These are phyloP conservation scores for Lipomyces sp. DNA, from an alignment of 805 yeast species.

Conservation along the genomic window DNA sequence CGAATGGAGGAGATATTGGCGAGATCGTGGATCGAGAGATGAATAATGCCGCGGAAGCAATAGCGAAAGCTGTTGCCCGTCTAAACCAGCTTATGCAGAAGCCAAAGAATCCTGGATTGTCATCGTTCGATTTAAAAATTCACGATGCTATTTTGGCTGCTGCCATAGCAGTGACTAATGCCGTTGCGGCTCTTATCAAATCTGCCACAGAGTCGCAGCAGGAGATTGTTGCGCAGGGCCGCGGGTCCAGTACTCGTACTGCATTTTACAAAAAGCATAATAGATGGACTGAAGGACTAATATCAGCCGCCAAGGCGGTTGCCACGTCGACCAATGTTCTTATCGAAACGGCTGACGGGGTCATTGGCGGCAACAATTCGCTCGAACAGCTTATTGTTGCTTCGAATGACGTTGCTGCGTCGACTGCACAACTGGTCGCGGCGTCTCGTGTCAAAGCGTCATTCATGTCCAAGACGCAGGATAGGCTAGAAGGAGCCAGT, in stretches of 20 bases:
- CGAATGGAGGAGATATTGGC: slow-evolving; percentile 59
- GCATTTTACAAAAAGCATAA: slow-evolving; percentile 85
- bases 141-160: slow-evolving; percentile 78
- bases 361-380: slow-evolving; percentile 62
- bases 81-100: slow-evolving; percentile 57
- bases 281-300: slow-evolving; percentile 92
- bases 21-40: slow-evolving; percentile 75
- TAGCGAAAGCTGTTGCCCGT: slow-evolving; percentile 66
- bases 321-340: slow-evolving; percentile 82
- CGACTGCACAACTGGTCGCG: slow-evolving; percentile 90
- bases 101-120: slow-evolving; percentile 56
- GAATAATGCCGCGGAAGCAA: slow-evolving; percentile 71
- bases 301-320: slow-evolving; percentile 86
- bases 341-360: slow-evolving; percentile 86
- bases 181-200: slow-evolving; percentile 70
- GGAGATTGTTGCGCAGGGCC: slow-evolving; percentile 76
- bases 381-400: slow-evolving; percentile 88
- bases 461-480: slow-evolving; percentile 76
- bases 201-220: slow-evolving; percentile 81
- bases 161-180: slow-evolving; percentile 78
- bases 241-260: slow-evolving; percentile 66
- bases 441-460: slow-evolving; percentile 87
- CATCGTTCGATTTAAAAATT: slow-evolving; percentile 65
- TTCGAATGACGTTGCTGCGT: slow-evolving; percentile 88
- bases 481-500: slow-evolving; percentile 68